Evolutionary conservation across 1,284 basidiomycete genomes (phyloP).

Genomic region (Phellinidium pouzarii): DNA sequence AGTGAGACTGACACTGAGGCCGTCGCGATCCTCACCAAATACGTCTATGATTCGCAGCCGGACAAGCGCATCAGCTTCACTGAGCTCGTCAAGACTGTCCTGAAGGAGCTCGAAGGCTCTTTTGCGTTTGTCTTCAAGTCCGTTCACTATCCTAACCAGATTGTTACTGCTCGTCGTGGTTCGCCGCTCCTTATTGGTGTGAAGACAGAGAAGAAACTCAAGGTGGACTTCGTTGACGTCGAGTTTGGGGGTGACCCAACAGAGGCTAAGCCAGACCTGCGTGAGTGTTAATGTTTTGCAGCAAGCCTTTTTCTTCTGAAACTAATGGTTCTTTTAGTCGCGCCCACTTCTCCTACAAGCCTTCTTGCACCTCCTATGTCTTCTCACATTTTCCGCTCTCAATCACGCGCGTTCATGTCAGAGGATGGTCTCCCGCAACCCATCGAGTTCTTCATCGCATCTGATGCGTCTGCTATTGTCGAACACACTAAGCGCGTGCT

Average conservation of each 20-base stretch:
- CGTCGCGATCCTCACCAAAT: conserved; percentile 94
- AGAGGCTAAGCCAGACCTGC: conserved; percentile 49
- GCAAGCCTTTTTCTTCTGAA: not conserved
- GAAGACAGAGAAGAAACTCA: conserved; percentile 99
- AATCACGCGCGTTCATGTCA: conserved; percentile 97
- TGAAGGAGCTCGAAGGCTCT: conserved; percentile 98
- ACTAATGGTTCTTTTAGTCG: conserved; percentile 30
- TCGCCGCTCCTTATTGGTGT: conserved; percentile 97
- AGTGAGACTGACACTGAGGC: conserved; percentile 98
- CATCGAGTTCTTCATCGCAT: conserved; percentile 99
- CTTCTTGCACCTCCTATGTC: conserved; percentile 69
- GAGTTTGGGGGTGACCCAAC: conserved; percentile 78
- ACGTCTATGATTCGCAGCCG: conserved; percentile 92
- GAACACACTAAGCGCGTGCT: conserved; percentile 99
- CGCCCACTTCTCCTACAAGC: conserved; percentile 44
- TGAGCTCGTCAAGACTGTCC: conserved; percentile 88
- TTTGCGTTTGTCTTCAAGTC: conserved; percentile 99
- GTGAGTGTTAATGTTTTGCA: conserved; percentile 40
- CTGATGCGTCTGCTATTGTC: conserved; percentile 92
- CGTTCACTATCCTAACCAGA: conserved; percentile 90
- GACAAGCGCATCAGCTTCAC: conserved; percentile 89
- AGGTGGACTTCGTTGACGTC: conserved; percentile 99
- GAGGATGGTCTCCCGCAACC: conserved; percentile 98
- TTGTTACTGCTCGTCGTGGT: conserved; percentile 93
- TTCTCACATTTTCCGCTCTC: conserved; percentile 87